Percentiles rank a stretch among this genome's conserved stretches.
Evolutionary conservation across 148 eudicot genomes (phyloP).

Genomic region (Mesembryanthemum crystallinum): DNA sequence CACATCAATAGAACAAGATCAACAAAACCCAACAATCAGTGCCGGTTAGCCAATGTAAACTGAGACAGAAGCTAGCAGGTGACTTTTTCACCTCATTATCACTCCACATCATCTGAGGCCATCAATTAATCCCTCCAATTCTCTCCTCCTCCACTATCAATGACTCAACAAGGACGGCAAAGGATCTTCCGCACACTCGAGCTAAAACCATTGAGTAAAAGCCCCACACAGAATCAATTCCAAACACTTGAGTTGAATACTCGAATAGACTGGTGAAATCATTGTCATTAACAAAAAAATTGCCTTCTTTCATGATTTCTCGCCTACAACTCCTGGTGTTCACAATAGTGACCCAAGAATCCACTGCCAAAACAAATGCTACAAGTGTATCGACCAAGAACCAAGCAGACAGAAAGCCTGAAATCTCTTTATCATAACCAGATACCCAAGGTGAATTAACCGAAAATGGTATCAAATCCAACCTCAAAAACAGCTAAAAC

Average conservation of each 20-base stretch:
- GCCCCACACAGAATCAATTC: slow-evolving; percentile 76
- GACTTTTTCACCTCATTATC: slow-evolving; percentile 28
- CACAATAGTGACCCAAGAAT: slow-evolving; percentile 80
- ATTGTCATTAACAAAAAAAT: slow-evolving; percentile 51
- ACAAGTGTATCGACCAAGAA: slow-evolving; percentile 61
- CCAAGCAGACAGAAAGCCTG: slow-evolving; percentile 67
- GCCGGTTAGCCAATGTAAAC: slow-evolving; percentile 14
- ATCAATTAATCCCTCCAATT: slow-evolving; percentile 65
- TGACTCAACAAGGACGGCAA: slow-evolving; percentile 55
- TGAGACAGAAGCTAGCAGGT: slow-evolving; percentile 21
- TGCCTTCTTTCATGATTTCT: slow-evolving; percentile 83
- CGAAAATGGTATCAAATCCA: slow-evolving; percentile 88
- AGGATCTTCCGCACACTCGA: slow-evolving; percentile 44
- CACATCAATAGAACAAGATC: slow-evolving; percentile 20
- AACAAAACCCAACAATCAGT: slow-evolving; percentile 20
- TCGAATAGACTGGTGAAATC: slow-evolving; percentile 61
- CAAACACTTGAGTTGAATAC: slow-evolving; percentile 66
- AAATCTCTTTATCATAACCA: slow-evolving; percentile 61
- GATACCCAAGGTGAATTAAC: slow-evolving; percentile 50
- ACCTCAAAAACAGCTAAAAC: slow-evolving; percentile 71
- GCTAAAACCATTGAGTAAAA: slow-evolving; percentile 51
- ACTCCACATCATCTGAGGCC: slow-evolving; percentile 40
- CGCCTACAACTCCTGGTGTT: slow-evolving; percentile 68
- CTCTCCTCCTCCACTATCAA: slow-evolving; percentile 72
- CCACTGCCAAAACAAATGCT: slow-evolving; percentile 68